These are phyloP conservation scores for Polyporus tsugae DNA, from an alignment of 1,284 basidiomycete genomes.

Conservation along the genomic window DNA sequence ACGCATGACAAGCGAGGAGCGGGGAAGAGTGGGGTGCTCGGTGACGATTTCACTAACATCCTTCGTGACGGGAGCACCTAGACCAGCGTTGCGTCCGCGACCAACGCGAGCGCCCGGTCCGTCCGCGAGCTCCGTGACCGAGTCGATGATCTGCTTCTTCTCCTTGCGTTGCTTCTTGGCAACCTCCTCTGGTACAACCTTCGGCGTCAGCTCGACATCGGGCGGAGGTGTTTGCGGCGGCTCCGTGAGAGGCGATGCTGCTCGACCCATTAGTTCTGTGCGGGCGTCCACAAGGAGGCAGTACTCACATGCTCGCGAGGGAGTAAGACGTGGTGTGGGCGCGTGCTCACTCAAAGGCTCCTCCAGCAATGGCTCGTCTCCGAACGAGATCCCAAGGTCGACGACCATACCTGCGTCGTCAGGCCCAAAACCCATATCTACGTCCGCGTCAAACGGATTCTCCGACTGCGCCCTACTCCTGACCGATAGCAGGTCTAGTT, in stretches of 20 bases:
- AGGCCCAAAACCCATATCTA: constrained; percentile 67
- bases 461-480: constrained; percentile 71
- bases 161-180: constrained; percentile 59
- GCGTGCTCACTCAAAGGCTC: constrained; percentile 41
- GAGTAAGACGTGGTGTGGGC: constrained; percentile 58
- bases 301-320: constrained; percentile 74
- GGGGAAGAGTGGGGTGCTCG: constrained; percentile 84
- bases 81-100: constrained; percentile 60
- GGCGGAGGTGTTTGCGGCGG: constrained; percentile 75
- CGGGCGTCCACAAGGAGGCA: neutral
- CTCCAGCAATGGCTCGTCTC: constrained; percentile 45
- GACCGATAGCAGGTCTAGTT: constrained; percentile 67
- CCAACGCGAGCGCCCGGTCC: constrained; percentile 65
- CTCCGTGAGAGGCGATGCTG: constrained; percentile 79
- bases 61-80: constrained; percentile 64
- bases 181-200: constrained; percentile 49
- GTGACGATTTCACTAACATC: constrained; percentile 82
- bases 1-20: constrained; percentile 82
- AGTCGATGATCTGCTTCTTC: constrained; percentile 85
- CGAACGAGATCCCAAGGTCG: constrained; percentile 79
- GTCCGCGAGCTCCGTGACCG: constrained; percentile 84
- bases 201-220: constrained; percentile 57
- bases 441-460: constrained; percentile 65
- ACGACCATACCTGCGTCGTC: constrained; percentile 62
- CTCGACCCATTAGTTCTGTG: constrained; percentile 14